phyloP scores from a whole-genome alignment of 768 basidiomycete species.

The Lentinula lateritia region DNA sequence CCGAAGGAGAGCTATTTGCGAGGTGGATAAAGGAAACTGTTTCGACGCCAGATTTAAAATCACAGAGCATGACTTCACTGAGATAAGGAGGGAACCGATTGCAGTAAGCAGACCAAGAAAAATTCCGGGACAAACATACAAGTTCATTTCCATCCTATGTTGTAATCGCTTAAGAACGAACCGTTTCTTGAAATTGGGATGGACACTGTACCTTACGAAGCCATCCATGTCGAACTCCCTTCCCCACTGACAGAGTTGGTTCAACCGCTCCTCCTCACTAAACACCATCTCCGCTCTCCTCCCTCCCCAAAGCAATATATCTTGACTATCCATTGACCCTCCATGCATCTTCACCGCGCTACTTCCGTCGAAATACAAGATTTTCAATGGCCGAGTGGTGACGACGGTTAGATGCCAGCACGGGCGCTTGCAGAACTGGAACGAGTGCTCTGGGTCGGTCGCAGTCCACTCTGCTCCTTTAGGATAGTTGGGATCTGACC shows the following conservation, averaged over 20 bases:
- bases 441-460: conserved; percentile 18
- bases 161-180: conserved; percentile 1
- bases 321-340: conserved; percentile 42
- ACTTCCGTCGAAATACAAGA: conserved; percentile 49
- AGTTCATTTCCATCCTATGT: conserved; percentile 42
- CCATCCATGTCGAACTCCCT: conserved; percentile 35
- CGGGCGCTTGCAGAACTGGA: conserved; percentile 27
- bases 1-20: neutral
- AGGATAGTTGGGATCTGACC: conserved; percentile 9
- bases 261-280: conserved; percentile 29
- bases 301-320: conserved; percentile 38
- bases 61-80: conserved; percentile 45
- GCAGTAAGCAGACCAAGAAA: neutral
- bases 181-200: conserved; percentile 1
- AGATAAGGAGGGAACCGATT: neutral
- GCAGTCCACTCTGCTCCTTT: conserved; percentile 14
- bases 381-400: conserved; percentile 31
- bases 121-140: conserved; percentile 24
- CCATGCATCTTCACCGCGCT: conserved; percentile 37
- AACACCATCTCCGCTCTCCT: conserved; percentile 11
- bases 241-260: conserved; percentile 39
- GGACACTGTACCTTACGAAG: conserved; percentile 32
- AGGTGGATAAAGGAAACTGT: conserved; percentile 35
- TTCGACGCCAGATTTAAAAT: conserved; percentile 35
- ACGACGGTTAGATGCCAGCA: conserved; percentile 35